Evolutionary conservation across 805 yeast species (phyloP).

Genomic region (Candida golubevii): DNA sequence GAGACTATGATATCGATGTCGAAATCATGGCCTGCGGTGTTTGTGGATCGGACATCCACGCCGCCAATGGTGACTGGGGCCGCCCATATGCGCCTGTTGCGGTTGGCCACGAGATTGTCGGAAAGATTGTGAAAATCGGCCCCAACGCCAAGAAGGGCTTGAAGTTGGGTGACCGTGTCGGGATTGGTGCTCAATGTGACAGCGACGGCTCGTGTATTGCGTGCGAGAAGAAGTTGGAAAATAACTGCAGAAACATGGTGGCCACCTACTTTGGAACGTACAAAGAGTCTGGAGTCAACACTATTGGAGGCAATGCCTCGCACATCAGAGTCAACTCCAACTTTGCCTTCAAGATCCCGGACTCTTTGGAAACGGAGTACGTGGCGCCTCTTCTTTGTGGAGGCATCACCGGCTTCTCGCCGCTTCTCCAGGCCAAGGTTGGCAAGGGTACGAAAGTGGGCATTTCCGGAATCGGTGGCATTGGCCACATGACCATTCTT

Average conservation of each 20-base stretch:
- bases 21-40: slow-evolving; percentile 23
- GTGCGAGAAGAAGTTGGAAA: slow-evolving; percentile 10
- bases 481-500: slow-evolving; percentile 61
- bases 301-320: slow-evolving; percentile 18
- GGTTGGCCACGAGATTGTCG: slow-evolving; percentile 28
- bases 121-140: slow-evolving; percentile 17
- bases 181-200: slow-evolving; percentile 65
- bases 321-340: slow-evolving; percentile 16
- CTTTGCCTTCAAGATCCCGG: slow-evolving; percentile 19
- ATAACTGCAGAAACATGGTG: slow-evolving; percentile 13
- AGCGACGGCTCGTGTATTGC: slow-evolving; percentile 13
- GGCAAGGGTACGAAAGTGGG: slow-evolving; percentile 44
- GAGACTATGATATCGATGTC: slow-evolving; percentile 17
- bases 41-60: slow-evolving; percentile 61
- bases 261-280: slow-evolving; percentile 13
- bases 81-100: slow-evolving; percentile 19
- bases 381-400: slow-evolving; percentile 21
- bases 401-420: slow-evolving; percentile 21
- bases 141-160: slow-evolving; percentile 21
- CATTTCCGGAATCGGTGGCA: slow-evolving; percentile 61
- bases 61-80: slow-evolving; percentile 51
- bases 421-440: slow-evolving; percentile 17
- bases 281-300: slow-evolving; percentile 11
- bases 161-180: slow-evolving; percentile 72
- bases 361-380: slow-evolving; percentile 10